Evolutionary conservation across 176 grass and related monocot genomes (phyloP), one percentile per base, ranked within the genome.

Genomic region (Oryza longistaminata): DNA sequence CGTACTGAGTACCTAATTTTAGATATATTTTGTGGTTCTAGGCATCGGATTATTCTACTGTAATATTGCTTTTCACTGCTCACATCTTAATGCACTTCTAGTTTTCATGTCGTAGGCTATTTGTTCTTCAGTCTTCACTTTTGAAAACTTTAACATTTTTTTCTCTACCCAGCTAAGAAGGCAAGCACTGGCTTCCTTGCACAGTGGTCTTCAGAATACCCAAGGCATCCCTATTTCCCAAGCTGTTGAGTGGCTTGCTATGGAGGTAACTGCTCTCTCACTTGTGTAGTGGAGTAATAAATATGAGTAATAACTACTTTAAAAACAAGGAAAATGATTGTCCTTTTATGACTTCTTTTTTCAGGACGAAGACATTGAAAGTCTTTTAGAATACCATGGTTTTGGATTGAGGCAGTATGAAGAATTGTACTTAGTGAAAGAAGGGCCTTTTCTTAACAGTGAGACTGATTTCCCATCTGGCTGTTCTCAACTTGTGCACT

Each of bases 191-290:
- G 93, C 93, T 86, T 92, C 88, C 73, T 85, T 98, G 74, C 87
- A 98, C 49, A 88, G 91, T 85, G 83, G 96, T 88, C 90, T 98
- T 78, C 93, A 87, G 77, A 98, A 72, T 80, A 91, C 85, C 27
- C 96, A 95, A 88, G 96, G 96, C 68, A 98, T 98, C 19, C 96
- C 96, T 74, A 85, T 98, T 85, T 83, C 89, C 66, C 89, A 85
- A 49, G 77, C 88, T 81, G 88, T 93, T 64, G 81, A 81, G 77
- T 95, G 93, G 91, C 93, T 98, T 71, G 96, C 82, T 33, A 92
- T 94, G 90, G 93, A 95, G 91, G 96, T 95, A 85, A 72, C 26
- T 70, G 21, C 52, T 89, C 39, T 85, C 85, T 43, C 78, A 29
- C 44, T 82, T 72, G 35, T 64, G 74, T 26, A 76, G 39, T 37